A percentile compares a stretch with the other conserved stretches of the same genome.
phyloP scores from a whole-genome alignment of 345 rosid genomes.

The Lenwebbia sp. region DNA sequence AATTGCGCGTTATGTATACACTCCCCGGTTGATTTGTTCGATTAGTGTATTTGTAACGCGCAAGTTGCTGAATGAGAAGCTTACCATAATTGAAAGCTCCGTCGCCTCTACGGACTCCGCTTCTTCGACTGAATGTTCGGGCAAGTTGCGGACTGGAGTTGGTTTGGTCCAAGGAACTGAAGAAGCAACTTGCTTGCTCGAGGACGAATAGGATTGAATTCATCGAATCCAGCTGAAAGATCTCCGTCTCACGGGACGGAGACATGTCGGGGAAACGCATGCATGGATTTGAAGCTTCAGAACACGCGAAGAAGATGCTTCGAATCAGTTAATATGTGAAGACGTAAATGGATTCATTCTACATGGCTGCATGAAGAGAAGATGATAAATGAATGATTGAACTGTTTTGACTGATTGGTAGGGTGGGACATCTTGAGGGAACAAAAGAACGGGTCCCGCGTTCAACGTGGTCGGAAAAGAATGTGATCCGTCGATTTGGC shows the following conservation, averaged over 20 bases:
- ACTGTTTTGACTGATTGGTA: too few relatives aligned
- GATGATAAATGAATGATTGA: too few relatives aligned
- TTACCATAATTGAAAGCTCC: neutral
- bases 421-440: too few relatives aligned
- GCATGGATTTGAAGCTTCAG: neutral
- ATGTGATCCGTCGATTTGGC: too few relatives aligned
- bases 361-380: too few relatives aligned
- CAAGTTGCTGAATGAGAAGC: neutral
- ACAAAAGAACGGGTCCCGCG: too few relatives aligned
- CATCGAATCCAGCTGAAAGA: neutral
- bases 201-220: too few relatives aligned
- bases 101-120: neutral
- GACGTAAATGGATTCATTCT: too few relatives aligned
- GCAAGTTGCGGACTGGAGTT: neutral
- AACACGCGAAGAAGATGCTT: neutral
- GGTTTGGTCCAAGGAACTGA: neutral
- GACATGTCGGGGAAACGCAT: neutral
- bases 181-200: neutral
- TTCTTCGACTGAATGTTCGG: neutral
- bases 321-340: neutral
- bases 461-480: too few relatives aligned
- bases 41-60: neutral
- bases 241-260: neutral
- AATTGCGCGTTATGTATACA: too few relatives aligned
- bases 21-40: too few relatives aligned